These are phyloP conservation scores for Harringtonia lauricola DNA, from an alignment of 2,329 filamentous ascomycete species.

Conservation along the genomic window DNA sequence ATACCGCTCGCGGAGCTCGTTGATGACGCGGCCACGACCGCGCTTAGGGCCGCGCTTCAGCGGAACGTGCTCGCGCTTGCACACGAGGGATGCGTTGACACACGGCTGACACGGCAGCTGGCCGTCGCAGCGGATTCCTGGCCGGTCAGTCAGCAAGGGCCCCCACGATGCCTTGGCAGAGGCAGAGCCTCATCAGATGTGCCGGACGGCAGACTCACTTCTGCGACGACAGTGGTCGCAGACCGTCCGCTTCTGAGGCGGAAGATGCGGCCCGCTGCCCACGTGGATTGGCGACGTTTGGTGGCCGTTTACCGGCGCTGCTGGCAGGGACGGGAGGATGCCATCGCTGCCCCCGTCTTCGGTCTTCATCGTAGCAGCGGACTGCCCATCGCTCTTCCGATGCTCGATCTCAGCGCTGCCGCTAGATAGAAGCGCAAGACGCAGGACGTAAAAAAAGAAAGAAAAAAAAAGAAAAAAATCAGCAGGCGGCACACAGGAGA, in stretches of 20 bases:
- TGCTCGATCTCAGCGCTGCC: not conserved
- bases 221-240: conserved; percentile 34
- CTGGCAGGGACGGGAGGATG: conserved; percentile 8
- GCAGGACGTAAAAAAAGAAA: not conserved
- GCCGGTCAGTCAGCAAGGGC: conserved; percentile 1
- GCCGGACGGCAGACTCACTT: conserved; percentile 21
- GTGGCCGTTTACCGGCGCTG: not conserved
- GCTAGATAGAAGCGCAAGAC: not conserved
- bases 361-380: conserved; percentile 11
- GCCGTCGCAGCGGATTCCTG: conserved; percentile 34
- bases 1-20: conserved; percentile 42
- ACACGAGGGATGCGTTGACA: conserved; percentile 44
- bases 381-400: conserved; percentile 8
- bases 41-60: conserved; percentile 54
- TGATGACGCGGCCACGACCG: conserved; percentile 50
- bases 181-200: not conserved
- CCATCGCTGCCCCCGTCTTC: conserved; percentile 12
- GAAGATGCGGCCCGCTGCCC: not conserved
- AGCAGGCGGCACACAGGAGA: not conserved
- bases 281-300: not conserved
- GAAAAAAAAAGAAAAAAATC: not conserved
- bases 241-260: conserved; percentile 24
- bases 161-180: not conserved
- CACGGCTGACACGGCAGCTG: conserved; percentile 49
- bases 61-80: conserved; percentile 53